Conservation (phyloP, 352 stramenopile species). For the Globisporangium acanthophoron region DNA sequence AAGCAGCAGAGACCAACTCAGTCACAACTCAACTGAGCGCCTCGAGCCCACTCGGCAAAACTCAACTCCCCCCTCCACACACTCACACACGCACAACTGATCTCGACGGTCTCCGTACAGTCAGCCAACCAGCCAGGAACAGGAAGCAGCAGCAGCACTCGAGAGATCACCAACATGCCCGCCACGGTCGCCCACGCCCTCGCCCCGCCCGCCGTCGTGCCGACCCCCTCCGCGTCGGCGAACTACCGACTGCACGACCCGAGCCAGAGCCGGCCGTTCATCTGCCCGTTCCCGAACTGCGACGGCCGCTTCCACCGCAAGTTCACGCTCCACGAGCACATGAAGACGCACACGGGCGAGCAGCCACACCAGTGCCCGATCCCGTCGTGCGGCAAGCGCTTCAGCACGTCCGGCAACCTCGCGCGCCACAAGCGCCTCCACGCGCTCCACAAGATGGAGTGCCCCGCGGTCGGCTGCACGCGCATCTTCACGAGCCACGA, state of each 20-base stretch:
- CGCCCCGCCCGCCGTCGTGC: background rate
- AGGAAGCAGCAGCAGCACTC: no score
- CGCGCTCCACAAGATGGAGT: conserved; percentile 7
- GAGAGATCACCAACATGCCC: no score
- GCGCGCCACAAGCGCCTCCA: conserved; percentile 25
- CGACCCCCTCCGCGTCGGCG: background rate
- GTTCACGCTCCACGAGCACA: conserved; percentile 65
- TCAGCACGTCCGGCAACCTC: conserved; percentile 27
- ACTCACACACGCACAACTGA: background rate
- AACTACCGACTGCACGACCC: conserved; percentile 7
- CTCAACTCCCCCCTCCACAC: background rate
- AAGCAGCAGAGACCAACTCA: background rate
- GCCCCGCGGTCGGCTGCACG: conserved; percentile 5
- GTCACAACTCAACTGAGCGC: conserved; percentile 1
- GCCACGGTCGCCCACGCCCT: background rate
- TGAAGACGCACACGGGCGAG: conserved; percentile 76
- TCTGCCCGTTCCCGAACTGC: conserved; percentile 16
- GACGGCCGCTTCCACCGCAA: conserved; percentile 56
- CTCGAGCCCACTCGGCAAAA: background rate
- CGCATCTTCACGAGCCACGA: conserved; percentile 9
- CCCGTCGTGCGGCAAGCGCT: conserved; percentile 23
- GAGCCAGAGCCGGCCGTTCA: conserved; percentile 3
- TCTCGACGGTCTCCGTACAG: no score
- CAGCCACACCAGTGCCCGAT: conserved; percentile 40
- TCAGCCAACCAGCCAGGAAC: no score